Conservation (phyloP, 2,329 filamentous ascomycete genomes). For the Hypoxylon sp. region DNA sequence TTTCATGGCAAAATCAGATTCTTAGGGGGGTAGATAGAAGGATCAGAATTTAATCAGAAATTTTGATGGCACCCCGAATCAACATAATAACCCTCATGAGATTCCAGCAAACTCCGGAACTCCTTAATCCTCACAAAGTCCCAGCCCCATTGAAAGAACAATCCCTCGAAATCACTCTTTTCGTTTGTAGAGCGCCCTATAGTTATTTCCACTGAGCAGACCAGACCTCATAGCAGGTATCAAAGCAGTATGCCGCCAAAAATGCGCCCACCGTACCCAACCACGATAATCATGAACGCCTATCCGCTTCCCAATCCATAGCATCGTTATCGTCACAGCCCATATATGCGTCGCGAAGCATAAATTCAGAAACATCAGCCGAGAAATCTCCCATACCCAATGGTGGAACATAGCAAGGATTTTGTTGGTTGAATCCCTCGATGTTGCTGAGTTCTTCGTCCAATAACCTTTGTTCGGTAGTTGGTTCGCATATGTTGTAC, state of each 20-base stretch:
- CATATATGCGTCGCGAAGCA: neutral
- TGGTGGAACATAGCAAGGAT: neutral
- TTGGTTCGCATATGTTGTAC: neutral
- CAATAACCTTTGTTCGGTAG: neutral
- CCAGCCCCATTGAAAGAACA: neutral
- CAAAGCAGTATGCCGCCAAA: neutral
- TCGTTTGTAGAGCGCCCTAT: neutral
- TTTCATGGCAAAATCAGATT: neutral
- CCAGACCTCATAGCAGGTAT: too few species aligned
- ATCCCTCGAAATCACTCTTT: neutral
- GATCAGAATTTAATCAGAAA: neutral
- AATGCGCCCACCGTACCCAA: neutral
- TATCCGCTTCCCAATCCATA: neutral
- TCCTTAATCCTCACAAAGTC: neutral
- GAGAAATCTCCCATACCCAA: neutral
- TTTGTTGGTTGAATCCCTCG: neutral
- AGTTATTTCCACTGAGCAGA: neutral
- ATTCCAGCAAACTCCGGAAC: neutral
- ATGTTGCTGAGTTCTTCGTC: neutral
- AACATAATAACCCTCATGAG: neutral
- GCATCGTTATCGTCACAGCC: neutral
- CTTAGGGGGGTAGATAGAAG: neutral
- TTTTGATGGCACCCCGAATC: neutral
- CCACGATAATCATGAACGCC: neutral
- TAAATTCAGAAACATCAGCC: neutral